Base-by-base conservation (phyloP, 2,329 filamentous ascomycete species). In the Botryotinia convoluta region DNA sequence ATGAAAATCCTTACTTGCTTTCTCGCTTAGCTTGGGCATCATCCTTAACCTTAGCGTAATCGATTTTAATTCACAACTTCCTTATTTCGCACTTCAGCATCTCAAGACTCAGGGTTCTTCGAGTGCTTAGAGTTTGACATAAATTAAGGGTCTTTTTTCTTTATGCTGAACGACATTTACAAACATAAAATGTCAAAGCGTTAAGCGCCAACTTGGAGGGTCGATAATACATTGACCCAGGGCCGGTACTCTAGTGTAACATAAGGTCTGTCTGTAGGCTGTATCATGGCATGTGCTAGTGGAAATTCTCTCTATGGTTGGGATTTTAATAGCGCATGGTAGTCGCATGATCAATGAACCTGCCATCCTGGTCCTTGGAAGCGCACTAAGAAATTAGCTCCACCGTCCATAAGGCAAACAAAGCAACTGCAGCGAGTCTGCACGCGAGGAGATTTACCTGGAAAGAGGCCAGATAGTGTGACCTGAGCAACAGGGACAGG, bases 261-360 rank as follows among this genome's bases (percentile, higher is more conserved):
- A 42, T 57, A n/a, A 22, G 64, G 48, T 68, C 65, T 68, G 26
- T 39, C 45, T 54, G 35, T 54, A 39, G 64, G 26, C 39, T 68
- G 45, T 67, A 67, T 54, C 35, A 54, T 54, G 64, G 37, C 26
- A 37, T 54, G 64, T 51, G 35, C 26, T 42, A 14, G 48, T 67
- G 26, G 26, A n/a, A 68, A 54, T 57, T 68, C 48, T 32, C 37
- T n/a, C n/a, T 57, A 9, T 42, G 48, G 35, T 37, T 68, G 37
- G 65, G 65, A 39, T 9, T 54, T 54, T 57, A 29, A 68, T 57
- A 57, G 48, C 18, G 65, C 65, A 57, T 68, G 65, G 35, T 42
- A 68, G 48, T 68, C 65, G 65, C 65, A 68, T 68, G 65, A 68
- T 68, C 65, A 68, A 57, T 57, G 65, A 39, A 68, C 48, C 65